Percentiles rank a stretch among this genome's conserved stretches.
Evolutionary conservation across 208 protist species (phyloP).

Genomic region (Trypanosoma platydactyli): DNA sequence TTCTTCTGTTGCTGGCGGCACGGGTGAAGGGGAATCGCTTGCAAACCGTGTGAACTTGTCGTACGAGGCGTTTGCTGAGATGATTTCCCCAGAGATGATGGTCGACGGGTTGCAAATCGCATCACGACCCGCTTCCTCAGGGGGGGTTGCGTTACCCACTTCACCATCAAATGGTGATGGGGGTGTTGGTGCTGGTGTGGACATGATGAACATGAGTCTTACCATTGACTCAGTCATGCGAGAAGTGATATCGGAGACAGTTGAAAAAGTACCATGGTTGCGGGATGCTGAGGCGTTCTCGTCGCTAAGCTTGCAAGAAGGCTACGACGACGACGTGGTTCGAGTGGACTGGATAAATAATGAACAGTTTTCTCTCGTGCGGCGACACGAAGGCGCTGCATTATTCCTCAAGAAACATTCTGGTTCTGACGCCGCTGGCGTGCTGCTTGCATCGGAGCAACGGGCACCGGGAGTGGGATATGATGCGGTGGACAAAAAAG

Average conservation of each 20-base stretch:
- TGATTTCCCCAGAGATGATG: constrained; percentile 20
- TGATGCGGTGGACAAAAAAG: background rate
- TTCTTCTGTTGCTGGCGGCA: background rate
- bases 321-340: constrained; percentile 59
- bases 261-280: constrained; percentile 67
- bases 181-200: constrained; percentile 12
- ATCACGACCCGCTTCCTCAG: constrained; percentile 8
- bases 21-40: background rate
- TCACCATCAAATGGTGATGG: background rate
- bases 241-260: constrained; percentile 34
- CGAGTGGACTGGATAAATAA: constrained; percentile 41
- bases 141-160: background rate
- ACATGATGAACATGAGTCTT: constrained; percentile 20
- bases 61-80: constrained; percentile 17
- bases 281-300: constrained; percentile 68
- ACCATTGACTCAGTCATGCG: constrained; percentile 34
- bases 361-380: constrained; percentile 22
- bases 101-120: constrained; percentile 19
- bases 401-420: constrained; percentile 12
- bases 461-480: background rate
- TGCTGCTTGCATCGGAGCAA: background rate
- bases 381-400: background rate
- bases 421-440: background rate
- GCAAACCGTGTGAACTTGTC: constrained; percentile 22
- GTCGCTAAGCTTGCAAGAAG: constrained; percentile 44